Evolutionary conservation across 495 filamentous ascomycete species (phyloP), one percentile per base, ranked within the genome.

Genomic region (Apiosordaria backusii): DNA sequence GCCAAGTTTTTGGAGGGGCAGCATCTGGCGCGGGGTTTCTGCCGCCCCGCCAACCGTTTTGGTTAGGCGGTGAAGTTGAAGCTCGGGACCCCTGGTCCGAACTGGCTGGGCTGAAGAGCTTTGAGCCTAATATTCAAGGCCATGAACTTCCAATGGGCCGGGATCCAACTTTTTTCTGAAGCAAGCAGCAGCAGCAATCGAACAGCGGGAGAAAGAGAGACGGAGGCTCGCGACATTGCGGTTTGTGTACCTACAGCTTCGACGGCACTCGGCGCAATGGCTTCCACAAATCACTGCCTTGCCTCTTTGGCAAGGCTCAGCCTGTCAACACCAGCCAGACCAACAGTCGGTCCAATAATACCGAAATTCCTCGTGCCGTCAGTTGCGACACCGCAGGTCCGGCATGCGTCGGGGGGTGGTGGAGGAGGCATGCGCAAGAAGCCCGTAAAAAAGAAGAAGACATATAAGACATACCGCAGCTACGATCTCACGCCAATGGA

Each of bases 291-390:
- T 66, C 74, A 78, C 65, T 89, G 86, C 72, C 80, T 90, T 67
- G 83, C 86, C 72, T 87, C 85, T 13, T 76, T 86, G 71, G 87
- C 88, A 76, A 89, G 78, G 66, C 77, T 87, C 24, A 89, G 71
- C 61, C 73, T 82, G 4, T 74, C 77, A 22, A 54, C 77, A 16
- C 59, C 77, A 25, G 25, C 65, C 29, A 74, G 80, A 61, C 73
- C 80, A 54, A 63, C 71, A 7, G 67, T 70, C 35, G 54, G 72
- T 55, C 65, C 72, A 52, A 74, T 76, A 67, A 77, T 82, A 68
- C 80, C 80, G 15, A 77, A 72, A 53, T 79, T 80, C 68, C 68
- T 81, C 57, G 66, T 78, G 4, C 81, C 80, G 0, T 77, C 77
- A 55, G 71, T 77, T 25, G 63, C 68, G 25, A 60, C 65, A 35